Evolutionary conservation across 257 asterid genomes (phyloP).

Genomic region (Solanum virginianum): DNA sequence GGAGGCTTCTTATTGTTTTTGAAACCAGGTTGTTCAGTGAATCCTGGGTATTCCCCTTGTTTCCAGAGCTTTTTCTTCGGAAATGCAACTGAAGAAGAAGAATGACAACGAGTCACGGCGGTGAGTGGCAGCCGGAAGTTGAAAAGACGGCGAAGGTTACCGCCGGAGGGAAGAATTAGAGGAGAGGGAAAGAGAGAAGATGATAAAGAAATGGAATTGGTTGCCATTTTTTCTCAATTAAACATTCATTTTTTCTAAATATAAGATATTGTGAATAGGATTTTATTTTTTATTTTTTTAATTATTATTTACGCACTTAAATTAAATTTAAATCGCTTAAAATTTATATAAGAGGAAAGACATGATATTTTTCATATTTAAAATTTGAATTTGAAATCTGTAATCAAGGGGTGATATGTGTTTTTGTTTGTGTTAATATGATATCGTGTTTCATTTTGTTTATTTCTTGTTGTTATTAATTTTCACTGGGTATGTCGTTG

Average conservation of each 20-base stretch:
- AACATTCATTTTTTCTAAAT: background rate
- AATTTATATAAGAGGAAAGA: background rate
- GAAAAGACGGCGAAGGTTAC: background rate
- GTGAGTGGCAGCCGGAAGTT: background rate
- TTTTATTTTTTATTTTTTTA: too few species aligned
- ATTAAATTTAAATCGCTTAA: too few species aligned
- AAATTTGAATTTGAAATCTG: too few species aligned
- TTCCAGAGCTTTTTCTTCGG: conserved; percentile 65
- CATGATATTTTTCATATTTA: background rate
- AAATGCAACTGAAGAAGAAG: conserved; percentile 6
- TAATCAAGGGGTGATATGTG: background rate
- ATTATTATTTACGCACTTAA: too few species aligned
- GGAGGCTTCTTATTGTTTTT: conserved; percentile 28
- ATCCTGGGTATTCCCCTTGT: conserved; percentile 59
- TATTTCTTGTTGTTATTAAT: background rate
- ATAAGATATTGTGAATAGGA: background rate
- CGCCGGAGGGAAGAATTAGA: background rate
- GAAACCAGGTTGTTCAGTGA: conserved; percentile 18
- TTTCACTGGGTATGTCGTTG: too few species aligned
- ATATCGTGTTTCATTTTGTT: background rate
- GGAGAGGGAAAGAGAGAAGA: background rate
- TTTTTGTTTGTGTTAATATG: background rate
- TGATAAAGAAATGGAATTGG: background rate
- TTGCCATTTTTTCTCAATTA: background rate
- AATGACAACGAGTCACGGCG: background rate